Evolutionary conservation across 2,329 filamentous ascomycete species (phyloP), one percentile per base, ranked within the genome.

Genomic region (Fusarium pseudograminearum): DNA sequence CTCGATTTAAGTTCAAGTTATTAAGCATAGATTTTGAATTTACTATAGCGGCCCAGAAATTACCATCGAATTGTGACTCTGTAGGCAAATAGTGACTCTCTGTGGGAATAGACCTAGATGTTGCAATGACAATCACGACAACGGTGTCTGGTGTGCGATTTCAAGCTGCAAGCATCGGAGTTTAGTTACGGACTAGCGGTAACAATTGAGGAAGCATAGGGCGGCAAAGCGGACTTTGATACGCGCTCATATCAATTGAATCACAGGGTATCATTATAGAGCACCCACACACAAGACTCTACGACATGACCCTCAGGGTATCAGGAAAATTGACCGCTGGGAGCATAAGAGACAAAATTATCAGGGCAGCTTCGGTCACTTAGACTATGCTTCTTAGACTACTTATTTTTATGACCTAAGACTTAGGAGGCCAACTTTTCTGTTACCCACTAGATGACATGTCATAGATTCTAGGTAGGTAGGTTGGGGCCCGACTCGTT

Each of bases 151-250:
- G 28, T 36, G 44, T 24, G 20, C 26, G 20, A n/a, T 20, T 34
- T 36, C 18, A 46, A 45, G 45, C 42, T 42, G 38, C 34, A 48
- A 31, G 41, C 22, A 15, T 53, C 22, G 36, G 57, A 57, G 41
- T 34, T 42, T 26, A 54, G 57, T 45, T 36, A 28, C n/a, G 33
- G 41, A 44, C 15, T 50, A 50, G 52, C 48, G 42, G 40, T 57
- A 33, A 55, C 55, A 33, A 55, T 51, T 28, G 31, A 48, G 41
- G 31, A 52, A 33, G 38, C 44, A 57, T 36, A 47, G 8, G 36
- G 41, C 22, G 28, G 22, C 28, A 28, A 34, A 41, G 38, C 30
- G 41, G 16, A 24, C n/a, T 33, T 54, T 30, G 14, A 15, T 34
- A 20, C 36, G 36, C 12, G n/a, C 22, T 36, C 30, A 31, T 28